Base-by-base conservation (phyloP, 1,284 basidiomycete genomes). In the Moesziomyces sp. region DNA sequence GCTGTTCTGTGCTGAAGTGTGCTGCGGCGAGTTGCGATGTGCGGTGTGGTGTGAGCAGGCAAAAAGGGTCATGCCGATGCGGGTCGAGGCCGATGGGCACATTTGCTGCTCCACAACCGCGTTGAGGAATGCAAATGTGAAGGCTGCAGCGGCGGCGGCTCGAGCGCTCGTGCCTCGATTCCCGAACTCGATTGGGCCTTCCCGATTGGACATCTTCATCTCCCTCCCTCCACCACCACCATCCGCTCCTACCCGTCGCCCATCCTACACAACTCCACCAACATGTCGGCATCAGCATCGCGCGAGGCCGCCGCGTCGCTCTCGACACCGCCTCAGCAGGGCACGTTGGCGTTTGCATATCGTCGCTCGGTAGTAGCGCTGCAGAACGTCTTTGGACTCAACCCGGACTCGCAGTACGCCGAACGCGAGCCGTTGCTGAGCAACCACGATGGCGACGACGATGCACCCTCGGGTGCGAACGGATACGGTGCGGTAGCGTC, bases 361-460 rank as follows among this genome's bases (percentile, higher is more conserved):
- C 70, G 78, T 19, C 68, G 74, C 24, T 78, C 76, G 28, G 66
- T 80, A 13, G 56, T 76, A 26, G 77, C 75, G 14, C 60, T 80
- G 6, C 78, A 80, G 34, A 59, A 53, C 58, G 40, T 76, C 7
- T 77, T 80, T 62, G 77, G 77, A 50, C 47, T 47, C 50, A 65
- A 50, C 49, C 21, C 52, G 0, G 74, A 65, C 14, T 62, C 64
- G 13, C 58, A 76, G 35, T 73, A 78, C 28, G 74, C 74, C 26
- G 76, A 78, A 54, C 64, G 74, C 10, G 70, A 77, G 45, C 78
- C 78, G 21, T 50, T 79, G 42, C 54, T 79, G 26, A 63, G 30
- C 53, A 40, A 57, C 9, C 44, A 61, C 8, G 55, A 60, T 16
- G 7, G 48, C 28, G 23, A 49, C 13, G 35, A 46, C 26, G n/a